These are phyloP conservation scores for Allium fistulosum DNA, from an alignment of 106 monocot species.

Conservation along the genomic window DNA sequence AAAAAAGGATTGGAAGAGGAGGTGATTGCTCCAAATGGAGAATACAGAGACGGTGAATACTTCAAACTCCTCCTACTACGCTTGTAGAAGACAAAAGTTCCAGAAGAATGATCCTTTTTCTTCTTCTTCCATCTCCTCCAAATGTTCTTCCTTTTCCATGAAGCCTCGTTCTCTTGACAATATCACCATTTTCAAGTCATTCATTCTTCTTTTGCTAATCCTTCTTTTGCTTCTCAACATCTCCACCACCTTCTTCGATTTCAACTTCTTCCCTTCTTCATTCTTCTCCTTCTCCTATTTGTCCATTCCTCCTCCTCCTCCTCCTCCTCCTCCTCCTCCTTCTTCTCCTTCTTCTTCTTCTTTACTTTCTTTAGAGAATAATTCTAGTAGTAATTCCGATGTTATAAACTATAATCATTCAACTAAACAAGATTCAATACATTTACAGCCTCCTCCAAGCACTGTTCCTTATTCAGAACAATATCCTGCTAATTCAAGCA, in stretches of 20 bases:
- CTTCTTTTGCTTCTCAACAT: conserved; percentile 7
- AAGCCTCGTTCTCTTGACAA: conserved; percentile 3
- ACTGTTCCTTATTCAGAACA: neutral
- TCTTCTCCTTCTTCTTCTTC: neutral
- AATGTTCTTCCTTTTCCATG: conserved; percentile 5
- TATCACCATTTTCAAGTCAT: conserved; percentile 3
- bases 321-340: neutral
- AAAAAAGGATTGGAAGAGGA: too few species aligned
- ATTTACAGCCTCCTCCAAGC: neutral
- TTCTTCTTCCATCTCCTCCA: neutral
- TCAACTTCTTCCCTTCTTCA: neutral
- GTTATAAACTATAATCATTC: neutral
- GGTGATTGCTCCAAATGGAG: too few species aligned
- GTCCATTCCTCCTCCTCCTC: too few species aligned
- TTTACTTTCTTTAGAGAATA: too few species aligned
- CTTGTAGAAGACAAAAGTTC: too few species aligned
- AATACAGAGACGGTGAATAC: too few species aligned
- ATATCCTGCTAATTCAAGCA: neutral
- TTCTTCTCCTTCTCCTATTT: conserved; percentile 2
- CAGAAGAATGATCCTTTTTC: neutral
- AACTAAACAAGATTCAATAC: neutral
- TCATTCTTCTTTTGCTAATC: neutral
- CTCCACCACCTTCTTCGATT: neutral
- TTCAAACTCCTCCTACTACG: too few species aligned
- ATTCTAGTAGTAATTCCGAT: neutral